Base-by-base conservation (phyloP, 805 yeast species). In the Ogataea sp. region DNA sequence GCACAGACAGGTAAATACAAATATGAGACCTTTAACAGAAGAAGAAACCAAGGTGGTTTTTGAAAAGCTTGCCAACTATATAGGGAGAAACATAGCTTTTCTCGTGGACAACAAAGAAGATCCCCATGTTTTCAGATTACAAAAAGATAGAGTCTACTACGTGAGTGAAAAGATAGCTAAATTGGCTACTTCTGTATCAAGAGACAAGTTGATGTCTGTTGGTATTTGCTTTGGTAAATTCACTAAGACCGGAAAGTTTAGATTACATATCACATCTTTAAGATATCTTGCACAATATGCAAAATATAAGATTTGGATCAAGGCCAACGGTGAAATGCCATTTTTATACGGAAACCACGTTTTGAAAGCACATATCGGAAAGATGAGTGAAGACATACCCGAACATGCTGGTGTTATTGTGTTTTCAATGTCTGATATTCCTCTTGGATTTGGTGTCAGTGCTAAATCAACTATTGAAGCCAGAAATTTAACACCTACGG, bases 301-400 rank as follows among this genome's bases (percentile, higher is more conserved):
- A 37, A 85, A 84, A 60, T 88, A 81, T 67, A 93, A 90, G 65
- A 70, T 93, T 31, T 93, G 98, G 98, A 86, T 93, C 63, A 93
- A 93, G 62, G 80, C 78, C 38, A 93, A 93, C 57, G 98, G 98
- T 52, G 98, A 93, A 64, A 93, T 93, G 98, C 97, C 98, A 13
- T 93, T 83, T 59, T 65, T 93, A 48, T 93, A 93, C 53, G 98
- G 98, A 28, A 93, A 93, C 67, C 96, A 93, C 60, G 90, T 90
- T 21, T 70, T 93, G 50, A 93, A 93, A 59, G 98, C 98, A 4
- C 98, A 93, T 58, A 73, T 93, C 41, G 98, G 98, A 27, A 82
- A 88, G 53, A 87, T 93, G 84, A 83, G 95, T 40, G 98, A 93
- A 50, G 97, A 93, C 57, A 85, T 93, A 40, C 97, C 97, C 24